Evolutionary conservation across 306 rosid genomes (phyloP).

Genomic region (Acacia crassicarpa): DNA sequence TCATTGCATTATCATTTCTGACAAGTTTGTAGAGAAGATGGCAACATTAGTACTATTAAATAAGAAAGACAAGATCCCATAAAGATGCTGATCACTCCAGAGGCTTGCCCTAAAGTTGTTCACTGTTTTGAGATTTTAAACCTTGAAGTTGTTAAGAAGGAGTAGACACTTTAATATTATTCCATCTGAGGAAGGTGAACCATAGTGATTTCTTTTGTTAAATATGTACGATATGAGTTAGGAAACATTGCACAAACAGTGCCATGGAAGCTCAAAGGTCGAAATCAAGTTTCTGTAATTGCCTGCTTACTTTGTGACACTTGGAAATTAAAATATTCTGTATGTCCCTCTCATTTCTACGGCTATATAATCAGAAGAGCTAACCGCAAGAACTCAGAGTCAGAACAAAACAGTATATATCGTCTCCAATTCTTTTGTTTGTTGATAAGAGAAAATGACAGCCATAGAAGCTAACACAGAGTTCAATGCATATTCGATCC

Average conservation of each 20-base stretch:
- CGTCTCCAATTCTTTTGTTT: neutral
- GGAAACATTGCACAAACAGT: slow-evolving; percentile 32
- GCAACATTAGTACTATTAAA: neutral
- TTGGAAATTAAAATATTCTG: slow-evolving; percentile 16
- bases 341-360: slow-evolving; percentile 15
- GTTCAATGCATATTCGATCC: slow-evolving; percentile 30
- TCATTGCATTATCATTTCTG: neutral
- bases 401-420: neutral
- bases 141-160: slow-evolving; percentile 11
- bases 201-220: slow-evolving; percentile 26
- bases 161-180: neutral
- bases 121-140: slow-evolving; percentile 15
- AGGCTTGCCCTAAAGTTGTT: neutral
- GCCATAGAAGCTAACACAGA: slow-evolving; percentile 23
- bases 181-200: neutral
- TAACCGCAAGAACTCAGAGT: slow-evolving; percentile 3
- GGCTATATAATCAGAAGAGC: slow-evolving; percentile 31
- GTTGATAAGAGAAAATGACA: slow-evolving; percentile 33
- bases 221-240: neutral
- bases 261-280: slow-evolving; percentile 1
- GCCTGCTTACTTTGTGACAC: slow-evolving; percentile 23
- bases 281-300: neutral
- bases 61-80: slow-evolving; percentile 16
- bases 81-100: slow-evolving; percentile 21
- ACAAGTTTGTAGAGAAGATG: slow-evolving; percentile 15